Conservation (phyloP, 176 grass and related monocot genomes). For the Secale cereale region DNA sequence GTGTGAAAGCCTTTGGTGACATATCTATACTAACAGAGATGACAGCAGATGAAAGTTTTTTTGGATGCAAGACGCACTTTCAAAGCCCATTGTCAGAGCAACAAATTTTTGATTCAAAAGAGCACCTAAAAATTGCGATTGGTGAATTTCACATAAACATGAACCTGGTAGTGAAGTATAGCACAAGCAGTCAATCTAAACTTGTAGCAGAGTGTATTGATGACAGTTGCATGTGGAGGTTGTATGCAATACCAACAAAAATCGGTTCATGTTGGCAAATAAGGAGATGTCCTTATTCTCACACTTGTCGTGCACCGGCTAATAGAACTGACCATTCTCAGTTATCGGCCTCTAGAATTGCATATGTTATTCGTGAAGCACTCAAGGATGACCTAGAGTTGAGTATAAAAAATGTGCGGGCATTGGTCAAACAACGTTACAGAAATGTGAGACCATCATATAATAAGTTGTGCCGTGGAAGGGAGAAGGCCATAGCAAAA, state of each 20-base stretch:
- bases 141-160: neutral
- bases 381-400: neutral
- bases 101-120: no score
- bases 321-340: neutral
- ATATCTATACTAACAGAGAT: no score
- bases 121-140: no score
- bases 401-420: neutral
- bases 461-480: neutral
- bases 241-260: neutral
- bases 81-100: no score
- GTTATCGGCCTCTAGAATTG: neutral
- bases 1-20: no score
- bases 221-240: neutral
- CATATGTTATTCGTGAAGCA: neutral
- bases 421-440: neutral
- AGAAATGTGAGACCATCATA: neutral
- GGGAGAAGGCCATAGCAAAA: slow-evolving; percentile 8
- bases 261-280: neutral
- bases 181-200: neutral
- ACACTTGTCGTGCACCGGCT: neutral
- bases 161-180: neutral
- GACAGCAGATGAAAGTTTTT: no score
- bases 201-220: neutral
- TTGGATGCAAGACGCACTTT: no score
- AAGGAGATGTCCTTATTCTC: neutral